Percentiles rank a stretch among this genome's conserved stretches.
Evolutionary conservation across 805 yeast species (phyloP).

Genomic region (Lipomyces sp.): DNA sequence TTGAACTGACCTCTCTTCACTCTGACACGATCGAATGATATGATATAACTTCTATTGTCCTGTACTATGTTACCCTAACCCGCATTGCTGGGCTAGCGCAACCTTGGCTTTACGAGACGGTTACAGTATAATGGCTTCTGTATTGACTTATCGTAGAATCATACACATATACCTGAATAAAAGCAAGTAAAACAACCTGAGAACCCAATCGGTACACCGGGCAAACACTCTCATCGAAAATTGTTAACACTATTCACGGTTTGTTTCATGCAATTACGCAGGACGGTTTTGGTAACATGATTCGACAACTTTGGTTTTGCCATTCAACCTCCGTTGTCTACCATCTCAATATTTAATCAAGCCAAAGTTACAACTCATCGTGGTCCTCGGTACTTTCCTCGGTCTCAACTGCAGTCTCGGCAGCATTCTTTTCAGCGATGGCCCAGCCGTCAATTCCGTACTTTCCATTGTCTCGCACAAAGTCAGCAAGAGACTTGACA

Average conservation of each 20-base stretch:
- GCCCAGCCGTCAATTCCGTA: constrained; percentile 61
- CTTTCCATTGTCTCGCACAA: constrained; percentile 72
- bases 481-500: constrained; percentile 68
- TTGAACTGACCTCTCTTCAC: not conserved
- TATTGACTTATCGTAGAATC: too few species aligned
- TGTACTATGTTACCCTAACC: too few species aligned
- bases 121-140: too few species aligned
- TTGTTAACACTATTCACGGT: not conserved
- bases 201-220: not conserved
- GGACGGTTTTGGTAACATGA: not conserved
- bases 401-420: constrained; percentile 36
- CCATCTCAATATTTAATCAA: not conserved
- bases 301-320: not conserved
- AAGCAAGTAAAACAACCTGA: too few species aligned
- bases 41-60: too few species aligned
- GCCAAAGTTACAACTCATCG: constrained; percentile 38
- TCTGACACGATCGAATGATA: not conserved
- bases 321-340: not conserved
- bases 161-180: too few species aligned
- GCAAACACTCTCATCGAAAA: not conserved
- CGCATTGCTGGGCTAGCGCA: too few species aligned
- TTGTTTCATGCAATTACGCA: not conserved
- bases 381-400: constrained; percentile 39
- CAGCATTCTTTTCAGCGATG: constrained; percentile 41
- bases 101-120: too few species aligned